These are phyloP conservation scores for Clonostachys rhizophaga DNA, from an alignment of 2,329 filamentous ascomycete genomes.

Conservation along the genomic window DNA sequence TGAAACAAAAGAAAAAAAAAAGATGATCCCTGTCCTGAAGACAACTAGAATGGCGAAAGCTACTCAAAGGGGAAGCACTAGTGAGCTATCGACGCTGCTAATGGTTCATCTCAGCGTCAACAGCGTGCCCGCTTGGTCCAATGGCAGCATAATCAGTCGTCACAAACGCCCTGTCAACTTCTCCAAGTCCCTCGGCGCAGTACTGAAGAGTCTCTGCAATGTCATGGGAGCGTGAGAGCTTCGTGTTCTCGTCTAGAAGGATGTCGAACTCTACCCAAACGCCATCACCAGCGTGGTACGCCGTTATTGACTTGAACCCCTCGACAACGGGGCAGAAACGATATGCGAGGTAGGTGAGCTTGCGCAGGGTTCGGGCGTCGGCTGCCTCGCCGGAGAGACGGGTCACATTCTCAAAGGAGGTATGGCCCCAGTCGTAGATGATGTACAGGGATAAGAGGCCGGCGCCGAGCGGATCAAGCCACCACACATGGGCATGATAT, in stretches of 20 bases:
- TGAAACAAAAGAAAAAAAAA: too few relatives aligned
- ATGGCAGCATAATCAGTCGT: slow-evolving; percentile 24
- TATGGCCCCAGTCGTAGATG: slow-evolving; percentile 64
- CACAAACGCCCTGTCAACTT: slow-evolving; percentile 24
- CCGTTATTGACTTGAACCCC: slow-evolving; percentile 23
- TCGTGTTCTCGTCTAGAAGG: slow-evolving; percentile 20
- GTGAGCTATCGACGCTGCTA: neutral
- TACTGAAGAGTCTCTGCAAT: slow-evolving; percentile 26
- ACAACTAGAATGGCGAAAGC: too few relatives aligned
- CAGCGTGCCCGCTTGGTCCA: slow-evolving; percentile 20
- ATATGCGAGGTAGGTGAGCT: slow-evolving; percentile 23
- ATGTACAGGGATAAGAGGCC: slow-evolving; percentile 60
- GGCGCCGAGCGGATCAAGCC: slow-evolving; percentile 60
- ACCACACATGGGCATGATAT: slow-evolving; percentile 55
- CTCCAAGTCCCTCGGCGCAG: slow-evolving; percentile 20
- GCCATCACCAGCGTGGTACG: slow-evolving; percentile 24
- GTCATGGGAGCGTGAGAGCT: slow-evolving; percentile 20
- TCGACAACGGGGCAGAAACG: slow-evolving; percentile 22
- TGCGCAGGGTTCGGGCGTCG: slow-evolving; percentile 17
- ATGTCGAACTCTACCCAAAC: slow-evolving; percentile 26
- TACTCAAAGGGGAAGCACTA: too few relatives aligned
- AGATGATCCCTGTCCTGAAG: too few relatives aligned
- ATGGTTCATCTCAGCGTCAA: slow-evolving; percentile 9
- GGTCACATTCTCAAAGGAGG: slow-evolving; percentile 26
- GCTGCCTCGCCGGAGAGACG: slow-evolving; percentile 23